Evolutionary conservation across 805 yeast genomes (phyloP), one percentile per base, ranked within the genome.

Genomic region (Maudiozyma pseudohumilis): DNA sequence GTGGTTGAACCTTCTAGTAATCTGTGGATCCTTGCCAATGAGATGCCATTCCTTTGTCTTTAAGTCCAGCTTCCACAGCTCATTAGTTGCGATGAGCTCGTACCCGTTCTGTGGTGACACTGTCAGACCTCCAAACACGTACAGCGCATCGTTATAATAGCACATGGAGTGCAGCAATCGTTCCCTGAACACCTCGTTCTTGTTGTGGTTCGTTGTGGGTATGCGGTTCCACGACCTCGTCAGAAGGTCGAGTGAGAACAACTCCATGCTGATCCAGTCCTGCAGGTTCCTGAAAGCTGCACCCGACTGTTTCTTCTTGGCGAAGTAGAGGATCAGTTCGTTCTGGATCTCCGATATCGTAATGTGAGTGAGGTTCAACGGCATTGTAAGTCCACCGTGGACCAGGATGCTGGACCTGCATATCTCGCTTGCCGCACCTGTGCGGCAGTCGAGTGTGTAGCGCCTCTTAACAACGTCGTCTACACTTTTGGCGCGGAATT

Each of bases 381-480:
- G 81, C 8, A 76, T 56, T 0, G 76, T 70, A 13, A 78, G 58
- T 0, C 92, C 92, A n/a, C 88, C 89, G 52, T 65, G 74, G 0
- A 74, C 77, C 22, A 77, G 69, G 1, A 81, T 64, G 35, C 75
- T 64, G 5, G 88, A 80, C 47, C 76, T 71, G 26, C 70, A 65
- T 19, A 77, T 63, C 1, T 70, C 61, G 2, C 76, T 60, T 0
- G 85, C 74, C 2, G 85, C 73, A 12, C 92, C 92, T 1, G 86
- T 77, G 40, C 89, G 65, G 32, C 71, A 71, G 38, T 74, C 75
- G 42, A 80, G 59, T 40, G 74, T 68, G 31, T 67, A 53, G 21
- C 81, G 62, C 40, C 72, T 73, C 46, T 75, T 82, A 4, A 48
- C 46, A 2, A 53, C 40, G 24, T 64, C 68, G 32, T 49, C 74